Percentiles rank a stretch among this genome's conserved stretches.
phyloP scores from a whole-genome alignment of 2,329 filamentous ascomycete genomes.

The Stromatinia cepivora region DNA sequence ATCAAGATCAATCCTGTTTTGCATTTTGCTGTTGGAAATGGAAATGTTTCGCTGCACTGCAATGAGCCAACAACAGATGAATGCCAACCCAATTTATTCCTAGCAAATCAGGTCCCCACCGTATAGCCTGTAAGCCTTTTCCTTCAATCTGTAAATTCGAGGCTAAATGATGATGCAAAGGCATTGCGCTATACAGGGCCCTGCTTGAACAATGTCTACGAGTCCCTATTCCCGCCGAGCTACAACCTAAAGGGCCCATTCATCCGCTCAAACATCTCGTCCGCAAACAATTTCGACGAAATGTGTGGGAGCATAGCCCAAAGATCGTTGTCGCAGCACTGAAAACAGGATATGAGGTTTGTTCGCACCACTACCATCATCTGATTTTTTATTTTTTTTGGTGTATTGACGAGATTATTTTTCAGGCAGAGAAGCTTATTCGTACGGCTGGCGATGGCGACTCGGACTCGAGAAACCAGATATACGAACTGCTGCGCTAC shows the following conservation, averaged over 20 bases:
- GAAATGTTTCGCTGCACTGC: background rate
- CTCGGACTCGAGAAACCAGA: slow-evolving; percentile 29
- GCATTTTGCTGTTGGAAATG: background rate
- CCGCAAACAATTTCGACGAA: slow-evolving; percentile 61
- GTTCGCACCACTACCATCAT: slow-evolving; percentile 16
- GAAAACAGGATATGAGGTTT: slow-evolving; percentile 65
- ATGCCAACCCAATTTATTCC: slow-evolving; percentile 49
- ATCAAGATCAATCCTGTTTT: background rate
- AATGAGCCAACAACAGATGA: slow-evolving; percentile 35
- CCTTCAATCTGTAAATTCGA: background rate
- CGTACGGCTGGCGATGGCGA: slow-evolving; percentile 34
- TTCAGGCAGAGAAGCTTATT: slow-evolving; percentile 37
- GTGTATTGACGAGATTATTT: background rate
- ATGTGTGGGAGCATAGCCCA: slow-evolving; percentile 57
- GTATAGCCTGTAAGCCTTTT: slow-evolving; percentile 49
- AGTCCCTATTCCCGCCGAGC: slow-evolving; percentile 54
- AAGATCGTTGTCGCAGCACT: slow-evolving; percentile 63
- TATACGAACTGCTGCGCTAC: slow-evolving; percentile 41
- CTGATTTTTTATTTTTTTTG: background rate
- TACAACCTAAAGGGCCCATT: slow-evolving; percentile 40
- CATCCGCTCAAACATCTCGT: slow-evolving; percentile 58
- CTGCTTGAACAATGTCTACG: slow-evolving; percentile 59
- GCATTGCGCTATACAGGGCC: slow-evolving; percentile 70
- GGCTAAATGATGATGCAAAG: slow-evolving; percentile 43
- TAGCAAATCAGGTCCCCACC: slow-evolving; percentile 50